Evolutionary conservation across 768 basidiomycete genomes (phyloP), one percentile per base, ranked within the genome.

Genomic region (Rhodotorula taiwanensis): DNA sequence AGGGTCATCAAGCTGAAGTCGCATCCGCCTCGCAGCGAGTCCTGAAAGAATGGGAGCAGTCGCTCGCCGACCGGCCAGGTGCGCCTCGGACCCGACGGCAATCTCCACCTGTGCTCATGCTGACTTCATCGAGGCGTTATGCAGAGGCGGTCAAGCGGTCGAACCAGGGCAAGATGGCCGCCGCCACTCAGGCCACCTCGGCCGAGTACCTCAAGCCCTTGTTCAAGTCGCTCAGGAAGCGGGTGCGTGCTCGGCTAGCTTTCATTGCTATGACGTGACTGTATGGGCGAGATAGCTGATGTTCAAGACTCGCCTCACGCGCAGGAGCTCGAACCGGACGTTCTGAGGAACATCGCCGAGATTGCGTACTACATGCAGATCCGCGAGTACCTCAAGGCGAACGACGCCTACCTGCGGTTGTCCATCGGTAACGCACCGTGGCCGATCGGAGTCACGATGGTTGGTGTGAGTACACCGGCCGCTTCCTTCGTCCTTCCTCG

Each of bases 391-490:
- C 91, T 97, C 75, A 83, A 80, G 58, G 94, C 95, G 5, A 99
- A 98, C 72, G 95, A 99, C 74, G 86, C 93, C 0, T 99, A 99
- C 75, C 83, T 99, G 28, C 87, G 95, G 11, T 79, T 99, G 43
- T 92, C 89, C 9, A 99, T 99, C 67, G 95, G 95, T 39, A 99
- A 95, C 72, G 94, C 95, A 0, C 93, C 95, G 5, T 99, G 95
- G 95, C 95, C 95, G 3, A 99, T 99, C 72, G 95, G 95, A 47
- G 95, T 99, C 14, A 99, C 95, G 64, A 94, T 94, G 88, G 95
- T 98, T 78, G 93, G 91, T 44, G 43, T 44, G 43, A 18, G 43
- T 44, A 18, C 23, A 44, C 43, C 10, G 16, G 10, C 10, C 9
- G 43, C 7, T 44, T 54, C 13, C 15, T n/a, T n/a, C n/a, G n/a